Conservation (phyloP, 2,329 filamentous ascomycete genomes). For the Ceratocystis variospora region DNA sequence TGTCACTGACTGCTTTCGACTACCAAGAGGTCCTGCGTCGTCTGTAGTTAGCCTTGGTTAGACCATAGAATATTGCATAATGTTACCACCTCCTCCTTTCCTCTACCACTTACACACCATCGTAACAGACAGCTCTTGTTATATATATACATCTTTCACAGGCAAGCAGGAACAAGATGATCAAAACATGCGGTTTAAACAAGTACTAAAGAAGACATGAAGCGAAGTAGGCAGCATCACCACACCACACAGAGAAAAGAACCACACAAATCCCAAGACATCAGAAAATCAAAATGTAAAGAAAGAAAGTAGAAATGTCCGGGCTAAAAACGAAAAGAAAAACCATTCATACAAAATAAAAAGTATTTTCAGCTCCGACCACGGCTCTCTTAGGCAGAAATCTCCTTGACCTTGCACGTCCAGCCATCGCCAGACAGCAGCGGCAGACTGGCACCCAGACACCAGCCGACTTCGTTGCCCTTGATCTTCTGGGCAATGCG, state of each 20-base stretch:
- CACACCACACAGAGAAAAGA: not conserved
- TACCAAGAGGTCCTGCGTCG: too few species aligned
- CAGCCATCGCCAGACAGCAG: conserved; percentile 74
- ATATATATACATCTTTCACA: not conserved
- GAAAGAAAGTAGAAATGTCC: not conserved
- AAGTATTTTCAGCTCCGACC: not conserved
- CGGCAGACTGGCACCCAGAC: conserved; percentile 84
- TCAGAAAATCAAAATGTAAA: not conserved
- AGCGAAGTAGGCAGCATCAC: conserved; percentile 5
- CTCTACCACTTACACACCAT: not conserved
- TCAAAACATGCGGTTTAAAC: not conserved
- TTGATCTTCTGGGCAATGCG: conserved; percentile 99
- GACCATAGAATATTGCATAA: not conserved
- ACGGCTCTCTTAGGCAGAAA: conserved; percentile 30
- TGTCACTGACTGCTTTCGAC: too few species aligned
- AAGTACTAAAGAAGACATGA: not conserved
- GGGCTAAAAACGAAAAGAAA: not conserved
- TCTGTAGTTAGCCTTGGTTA: too few species aligned
- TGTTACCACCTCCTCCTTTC: not conserved
- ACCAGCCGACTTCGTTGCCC: conserved; percentile 94
- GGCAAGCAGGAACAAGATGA: not conserved
- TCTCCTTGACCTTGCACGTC: conserved; percentile 72
- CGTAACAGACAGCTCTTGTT: not conserved
- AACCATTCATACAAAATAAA: not conserved
- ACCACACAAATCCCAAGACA: not conserved